Conservation (phyloP, 306 rosid species). For the Cotoneaster glaucophyllus region DNA sequence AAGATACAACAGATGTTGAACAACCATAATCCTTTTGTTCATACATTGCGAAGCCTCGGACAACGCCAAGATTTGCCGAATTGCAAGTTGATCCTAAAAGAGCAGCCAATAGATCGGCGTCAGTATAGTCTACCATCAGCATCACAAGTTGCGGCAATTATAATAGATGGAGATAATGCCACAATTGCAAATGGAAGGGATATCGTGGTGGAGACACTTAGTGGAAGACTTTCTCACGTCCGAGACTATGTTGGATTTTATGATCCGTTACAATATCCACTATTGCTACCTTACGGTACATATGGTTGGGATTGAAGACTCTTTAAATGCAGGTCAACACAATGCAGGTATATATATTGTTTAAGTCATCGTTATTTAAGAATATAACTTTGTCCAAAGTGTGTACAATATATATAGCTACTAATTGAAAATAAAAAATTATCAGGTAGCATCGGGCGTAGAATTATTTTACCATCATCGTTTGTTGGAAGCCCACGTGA, state of each 20-base stretch:
- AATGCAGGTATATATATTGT: too few relatives aligned
- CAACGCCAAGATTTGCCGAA: not conserved
- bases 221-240: not conserved
- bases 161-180: not conserved
- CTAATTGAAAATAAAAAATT: too few relatives aligned
- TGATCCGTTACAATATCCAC: not conserved
- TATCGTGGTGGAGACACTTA: not conserved
- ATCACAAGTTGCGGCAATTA: not conserved
- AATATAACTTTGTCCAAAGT: too few relatives aligned
- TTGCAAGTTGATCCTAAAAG: too few relatives aligned
- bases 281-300: too few relatives aligned
- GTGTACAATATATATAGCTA: too few relatives aligned
- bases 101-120: not conserved
- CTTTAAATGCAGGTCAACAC: too few relatives aligned
- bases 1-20: not conserved
- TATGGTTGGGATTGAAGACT: too few relatives aligned
- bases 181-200: not conserved
- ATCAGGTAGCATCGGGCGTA: too few relatives aligned
- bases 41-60: not conserved
- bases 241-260: not conserved
- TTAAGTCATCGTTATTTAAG: too few relatives aligned
- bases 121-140: not conserved
- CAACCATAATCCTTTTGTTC: not conserved
- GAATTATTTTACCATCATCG: not conserved
- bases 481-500: not conserved